A percentile compares a stretch with the other conserved stretches of the same genome.
phyloP scores from a whole-genome alignment of 2,329 filamentous ascomycete species.

The Chalara sp. region DNA sequence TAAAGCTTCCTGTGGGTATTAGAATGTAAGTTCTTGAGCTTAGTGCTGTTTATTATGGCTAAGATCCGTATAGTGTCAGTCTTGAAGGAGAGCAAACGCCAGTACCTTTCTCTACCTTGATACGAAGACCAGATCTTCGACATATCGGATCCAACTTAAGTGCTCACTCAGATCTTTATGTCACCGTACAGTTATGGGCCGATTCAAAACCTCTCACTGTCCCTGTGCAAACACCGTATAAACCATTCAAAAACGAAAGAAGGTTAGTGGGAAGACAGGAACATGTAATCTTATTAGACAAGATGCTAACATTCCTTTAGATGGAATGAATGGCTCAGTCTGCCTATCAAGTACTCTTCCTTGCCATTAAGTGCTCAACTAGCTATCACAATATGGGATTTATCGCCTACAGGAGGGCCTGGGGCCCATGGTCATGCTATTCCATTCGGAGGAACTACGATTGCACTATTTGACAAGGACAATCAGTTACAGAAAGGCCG shows the following conservation, averaged over 20 bases:
- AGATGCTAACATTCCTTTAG: conserved; percentile 34
- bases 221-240: conserved; percentile 87
- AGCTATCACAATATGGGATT: conserved; percentile 91
- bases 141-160: conserved; percentile 84
- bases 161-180: conserved; percentile 80
- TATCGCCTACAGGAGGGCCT: conserved; percentile 71
- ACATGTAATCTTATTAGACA: background rate
- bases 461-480: conserved; percentile 86
- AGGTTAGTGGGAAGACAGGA: conserved; percentile 33
- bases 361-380: conserved; percentile 77
- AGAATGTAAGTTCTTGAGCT: conserved; percentile 43
- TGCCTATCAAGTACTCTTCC: conserved; percentile 79
- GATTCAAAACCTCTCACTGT: conserved; percentile 93
- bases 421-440: conserved; percentile 69
- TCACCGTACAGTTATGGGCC: conserved; percentile 90
- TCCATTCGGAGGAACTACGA: conserved; percentile 89
- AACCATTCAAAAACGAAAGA: conserved; percentile 72
- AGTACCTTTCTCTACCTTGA: conserved; percentile 68
- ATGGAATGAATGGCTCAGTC: conserved; percentile 94
- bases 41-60: background rate
- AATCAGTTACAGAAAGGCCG: conserved; percentile 86
- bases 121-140: conserved; percentile 72
- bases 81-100: conserved; percentile 74
- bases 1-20: conserved; percentile 60
- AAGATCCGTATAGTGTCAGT: conserved; percentile 47